phyloP scores from a whole-genome alignment of 345 rosid species.

The Microthlaspi erraticum region DNA sequence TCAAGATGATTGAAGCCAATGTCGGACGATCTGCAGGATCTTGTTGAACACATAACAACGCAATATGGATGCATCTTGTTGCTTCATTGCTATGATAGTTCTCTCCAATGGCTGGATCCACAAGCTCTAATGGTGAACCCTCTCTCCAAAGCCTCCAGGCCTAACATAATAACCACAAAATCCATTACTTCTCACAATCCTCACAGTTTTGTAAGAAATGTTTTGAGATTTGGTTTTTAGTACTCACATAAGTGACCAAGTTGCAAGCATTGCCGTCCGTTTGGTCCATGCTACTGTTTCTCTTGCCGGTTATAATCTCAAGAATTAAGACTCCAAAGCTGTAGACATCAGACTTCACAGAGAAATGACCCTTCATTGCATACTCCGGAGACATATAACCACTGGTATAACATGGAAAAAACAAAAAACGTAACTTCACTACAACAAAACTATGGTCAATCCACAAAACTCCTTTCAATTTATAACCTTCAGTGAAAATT shows the following conservation, averaged over 20 bases:
- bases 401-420: neutral
- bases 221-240: neutral
- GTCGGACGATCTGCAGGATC: conserved; percentile 1
- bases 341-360: neutral
- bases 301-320: neutral
- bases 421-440: neutral
- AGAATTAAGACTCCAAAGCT: neutral
- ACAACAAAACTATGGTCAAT: neutral
- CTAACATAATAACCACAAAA: conserved; percentile 3
- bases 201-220: neutral
- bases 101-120: conserved; percentile 10
- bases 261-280: neutral
- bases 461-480: neutral
- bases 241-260: conserved; percentile 22
- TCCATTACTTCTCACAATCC: neutral
- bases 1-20: conserved; percentile 2
- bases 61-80: neutral
- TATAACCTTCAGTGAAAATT: no score
- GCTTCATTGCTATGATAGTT: neutral
- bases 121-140: conserved; percentile 1
- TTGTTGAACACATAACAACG: neutral
- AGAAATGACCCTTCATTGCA: neutral
- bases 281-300: neutral
- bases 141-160: conserved; percentile 20
- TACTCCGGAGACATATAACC: conserved; percentile 3